These are phyloP conservation scores for Mortierella sp. DNA, from an alignment of 371 early-diverging fungal species.

Conservation along the genomic window DNA sequence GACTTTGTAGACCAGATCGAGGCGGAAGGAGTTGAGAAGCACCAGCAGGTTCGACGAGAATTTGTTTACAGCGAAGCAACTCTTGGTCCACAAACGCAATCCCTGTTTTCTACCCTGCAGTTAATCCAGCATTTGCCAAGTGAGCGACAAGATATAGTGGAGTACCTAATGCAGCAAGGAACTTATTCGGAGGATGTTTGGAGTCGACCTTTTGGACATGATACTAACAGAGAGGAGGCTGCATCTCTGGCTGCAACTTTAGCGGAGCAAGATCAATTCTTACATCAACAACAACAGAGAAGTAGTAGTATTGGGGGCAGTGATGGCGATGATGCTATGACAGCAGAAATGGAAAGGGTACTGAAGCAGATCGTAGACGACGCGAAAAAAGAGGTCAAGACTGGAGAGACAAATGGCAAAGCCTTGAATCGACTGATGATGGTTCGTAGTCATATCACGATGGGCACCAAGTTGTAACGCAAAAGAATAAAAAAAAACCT, in stretches of 20 bases:
- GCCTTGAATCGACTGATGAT: conserved; percentile 35
- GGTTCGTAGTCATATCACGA: conserved; percentile 40
- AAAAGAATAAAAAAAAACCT: background rate
- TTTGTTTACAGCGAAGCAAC: conserved; percentile 35
- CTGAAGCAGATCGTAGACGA: conserved; percentile 39
- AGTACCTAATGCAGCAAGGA: conserved; percentile 43
- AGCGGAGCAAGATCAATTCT: conserved; percentile 34
- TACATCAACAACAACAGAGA: conserved; percentile 12
- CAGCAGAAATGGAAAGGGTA: conserved; percentile 48
- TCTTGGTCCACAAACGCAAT: conserved; percentile 12
- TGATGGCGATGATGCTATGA: conserved; percentile 15
- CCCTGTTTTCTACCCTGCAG: conserved; percentile 19
- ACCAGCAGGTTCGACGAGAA: conserved; percentile 38
- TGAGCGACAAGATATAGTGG: conserved; percentile 54
- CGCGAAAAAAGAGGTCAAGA: conserved; percentile 35
- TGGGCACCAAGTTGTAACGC: conserved; percentile 37
- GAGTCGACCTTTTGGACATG: conserved; percentile 35
- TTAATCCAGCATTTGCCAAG: conserved; percentile 45
- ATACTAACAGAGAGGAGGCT: conserved; percentile 22
- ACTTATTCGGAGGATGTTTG: conserved; percentile 43
- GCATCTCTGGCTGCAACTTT: conserved; percentile 30
- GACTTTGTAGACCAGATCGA: conserved; percentile 47
- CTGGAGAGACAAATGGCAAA: conserved; percentile 40
- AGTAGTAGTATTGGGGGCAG: background rate
- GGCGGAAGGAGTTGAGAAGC: conserved; percentile 29